These are phyloP conservation scores for Cladophialophora bantiana DNA, from an alignment of 2,329 filamentous ascomycete genomes.

Conservation along the genomic window DNA sequence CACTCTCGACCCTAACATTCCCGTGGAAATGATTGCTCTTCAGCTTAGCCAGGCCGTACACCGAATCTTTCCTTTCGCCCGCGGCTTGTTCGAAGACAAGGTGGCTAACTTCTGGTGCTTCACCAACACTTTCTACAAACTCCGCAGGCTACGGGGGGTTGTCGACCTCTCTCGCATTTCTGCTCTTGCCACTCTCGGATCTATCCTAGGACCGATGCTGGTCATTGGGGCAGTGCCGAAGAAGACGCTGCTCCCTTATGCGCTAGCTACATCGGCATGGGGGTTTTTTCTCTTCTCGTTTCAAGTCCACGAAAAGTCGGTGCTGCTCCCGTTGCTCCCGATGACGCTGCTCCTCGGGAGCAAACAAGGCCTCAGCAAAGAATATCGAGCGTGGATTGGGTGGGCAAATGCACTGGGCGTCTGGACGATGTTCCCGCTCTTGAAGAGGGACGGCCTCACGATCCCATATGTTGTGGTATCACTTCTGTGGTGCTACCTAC, in stretches of 20 bases:
- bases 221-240: slow-evolving; percentile 80
- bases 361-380: slow-evolving; percentile 76
- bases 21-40: slow-evolving; percentile 76
- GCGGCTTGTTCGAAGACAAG: slow-evolving; percentile 98
- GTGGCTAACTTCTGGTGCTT: slow-evolving; percentile 99
- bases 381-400: slow-evolving; percentile 87
- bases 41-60: slow-evolving; percentile 85
- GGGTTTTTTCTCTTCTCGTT: slow-evolving; percentile 98
- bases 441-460: slow-evolving; percentile 81
- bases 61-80: slow-evolving; percentile 92
- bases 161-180: slow-evolving; percentile 77
- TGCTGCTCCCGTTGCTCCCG: slow-evolving; percentile 86
- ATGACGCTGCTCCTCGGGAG: slow-evolving; percentile 88
- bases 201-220: slow-evolving; percentile 79
- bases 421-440: slow-evolving; percentile 93
- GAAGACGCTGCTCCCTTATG: slow-evolving; percentile 77
- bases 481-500: slow-evolving; percentile 86
- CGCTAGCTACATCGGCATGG: slow-evolving; percentile 86
- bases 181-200: slow-evolving; percentile 73
- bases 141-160: slow-evolving; percentile 70
- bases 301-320: slow-evolving; percentile 98
- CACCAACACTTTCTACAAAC: slow-evolving; percentile 78
- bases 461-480: slow-evolving; percentile 87
- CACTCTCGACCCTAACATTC: slow-evolving; percentile 67
- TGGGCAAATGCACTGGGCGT: slow-evolving; percentile 88